Conservation (phyloP, 192 early-diverging fungal species). For the Backusella tarrabulga region DNA sequence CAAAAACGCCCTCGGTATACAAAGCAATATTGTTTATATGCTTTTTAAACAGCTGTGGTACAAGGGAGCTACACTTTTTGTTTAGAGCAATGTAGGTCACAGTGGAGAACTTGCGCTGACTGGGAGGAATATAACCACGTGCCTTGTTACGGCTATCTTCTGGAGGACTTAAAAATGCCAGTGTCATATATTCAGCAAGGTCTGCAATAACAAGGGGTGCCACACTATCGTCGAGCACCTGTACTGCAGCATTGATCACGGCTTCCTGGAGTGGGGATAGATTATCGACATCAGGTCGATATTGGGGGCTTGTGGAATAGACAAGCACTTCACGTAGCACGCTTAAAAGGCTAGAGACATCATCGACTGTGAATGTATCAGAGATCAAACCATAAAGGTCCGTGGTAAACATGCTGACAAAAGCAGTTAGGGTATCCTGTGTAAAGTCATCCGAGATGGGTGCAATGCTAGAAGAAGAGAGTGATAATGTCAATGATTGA, state of each 20-base stretch:
- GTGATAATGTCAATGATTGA: constrained; percentile 23
- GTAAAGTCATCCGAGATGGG: constrained; percentile 50
- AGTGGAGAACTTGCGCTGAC: constrained; percentile 31
- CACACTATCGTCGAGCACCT: constrained; percentile 30
- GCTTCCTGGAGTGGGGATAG: constrained; percentile 67
- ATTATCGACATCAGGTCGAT: constrained; percentile 57
- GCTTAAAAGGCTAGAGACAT: constrained; percentile 48
- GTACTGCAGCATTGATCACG: constrained; percentile 56
- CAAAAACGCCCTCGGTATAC: constrained; percentile 54
- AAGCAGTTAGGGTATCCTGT: constrained; percentile 71
- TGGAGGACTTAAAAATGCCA: constrained; percentile 39
- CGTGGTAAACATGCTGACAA: constrained; percentile 52
- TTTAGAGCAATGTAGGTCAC: constrained; percentile 78
- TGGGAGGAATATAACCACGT: constrained; percentile 21
- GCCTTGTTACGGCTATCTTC: constrained; percentile 15
- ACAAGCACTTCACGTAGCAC: constrained; percentile 56
- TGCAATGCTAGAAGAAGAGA: constrained; percentile 20
- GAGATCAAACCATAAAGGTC: constrained; percentile 61
- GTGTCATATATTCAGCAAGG: constrained; percentile 43
- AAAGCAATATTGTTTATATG: constrained; percentile 47
- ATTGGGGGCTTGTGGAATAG: constrained; percentile 60
- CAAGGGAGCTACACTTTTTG: constrained; percentile 56
- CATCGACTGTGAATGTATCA: constrained; percentile 49
- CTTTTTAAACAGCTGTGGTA: constrained; percentile 54
- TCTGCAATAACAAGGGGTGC: constrained; percentile 37